These are phyloP conservation scores for Taiwanofungus camphoratus DNA, from an alignment of 1,284 basidiomycete species.

Conservation along the genomic window DNA sequence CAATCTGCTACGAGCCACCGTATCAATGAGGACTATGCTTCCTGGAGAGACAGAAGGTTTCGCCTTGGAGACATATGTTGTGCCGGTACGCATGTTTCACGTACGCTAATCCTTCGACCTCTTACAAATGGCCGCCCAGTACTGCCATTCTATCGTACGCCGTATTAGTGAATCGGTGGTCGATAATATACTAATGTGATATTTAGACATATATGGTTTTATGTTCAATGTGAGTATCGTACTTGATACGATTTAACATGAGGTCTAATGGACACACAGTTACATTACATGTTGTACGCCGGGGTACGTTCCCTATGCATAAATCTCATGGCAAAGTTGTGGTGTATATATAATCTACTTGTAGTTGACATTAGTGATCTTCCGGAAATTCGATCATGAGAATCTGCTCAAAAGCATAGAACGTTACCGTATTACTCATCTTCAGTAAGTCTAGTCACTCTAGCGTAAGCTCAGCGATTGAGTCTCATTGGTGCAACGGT, in stretches of 20 bases:
- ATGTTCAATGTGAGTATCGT: constrained; percentile 64
- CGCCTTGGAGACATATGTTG: constrained; percentile 51
- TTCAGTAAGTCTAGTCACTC: constrained; percentile 38
- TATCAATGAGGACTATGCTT: constrained; percentile 34
- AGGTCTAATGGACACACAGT: constrained; percentile 52
- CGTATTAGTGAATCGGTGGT: neutral
- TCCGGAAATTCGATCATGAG: constrained; percentile 64
- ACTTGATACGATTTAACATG: too few species aligned
- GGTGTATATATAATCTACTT: neutral
- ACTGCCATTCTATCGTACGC: constrained; percentile 32
- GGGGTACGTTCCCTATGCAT: too few species aligned
- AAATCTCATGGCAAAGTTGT: too few species aligned
- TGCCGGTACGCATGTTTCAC: constrained; percentile 33
- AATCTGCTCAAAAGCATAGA: constrained; percentile 63
- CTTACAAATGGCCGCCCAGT: constrained; percentile 12
- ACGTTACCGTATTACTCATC: constrained; percentile 54
- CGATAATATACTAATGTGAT: constrained; percentile 2
- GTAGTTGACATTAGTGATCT: constrained; percentile 44
- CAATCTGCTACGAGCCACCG: constrained; percentile 47
- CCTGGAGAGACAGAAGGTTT: constrained; percentile 30
- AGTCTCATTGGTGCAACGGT: too few species aligned
- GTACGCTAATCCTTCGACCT: neutral
- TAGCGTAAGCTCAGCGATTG: too few species aligned
- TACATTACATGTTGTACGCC: constrained; percentile 49
- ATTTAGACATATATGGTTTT: constrained; percentile 66